Evolutionary conservation across 768 basidiomycete genomes (phyloP).

Genomic region (Boletus eberwhitei): DNA sequence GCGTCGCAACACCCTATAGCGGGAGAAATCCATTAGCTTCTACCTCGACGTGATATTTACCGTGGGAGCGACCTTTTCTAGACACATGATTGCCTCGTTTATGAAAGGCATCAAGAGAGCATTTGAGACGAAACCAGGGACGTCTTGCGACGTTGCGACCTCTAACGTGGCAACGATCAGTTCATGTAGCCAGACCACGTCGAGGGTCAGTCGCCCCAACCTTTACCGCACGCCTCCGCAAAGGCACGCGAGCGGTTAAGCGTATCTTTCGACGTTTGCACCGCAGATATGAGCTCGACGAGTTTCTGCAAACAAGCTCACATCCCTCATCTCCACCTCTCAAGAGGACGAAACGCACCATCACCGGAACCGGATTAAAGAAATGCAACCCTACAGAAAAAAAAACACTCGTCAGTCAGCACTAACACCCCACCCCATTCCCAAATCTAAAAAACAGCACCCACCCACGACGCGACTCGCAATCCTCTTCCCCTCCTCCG

Average conservation of each 20-base stretch:
- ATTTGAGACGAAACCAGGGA: constrained; percentile 94
- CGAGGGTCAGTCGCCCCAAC: constrained; percentile 31
- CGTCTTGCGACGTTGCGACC: constrained; percentile 87
- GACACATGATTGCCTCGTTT: constrained; percentile 93
- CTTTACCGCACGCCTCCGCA: constrained; percentile 88
- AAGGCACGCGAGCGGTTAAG: constrained; percentile 76
- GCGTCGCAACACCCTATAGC: constrained; percentile 79
- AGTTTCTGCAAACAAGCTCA: constrained; percentile 56
- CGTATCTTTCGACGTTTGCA: constrained; percentile 82
- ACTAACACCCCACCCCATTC: too few species aligned
- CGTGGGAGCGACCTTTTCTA: constrained; percentile 66
- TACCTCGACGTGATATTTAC: neutral
- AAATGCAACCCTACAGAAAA: constrained; percentile 70
- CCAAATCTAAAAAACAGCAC: constrained; percentile 16
- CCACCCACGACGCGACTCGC: constrained; percentile 80
- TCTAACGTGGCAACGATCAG: constrained; percentile 46
- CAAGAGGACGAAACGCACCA: constrained; percentile 49
- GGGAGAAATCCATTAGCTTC: neutral
- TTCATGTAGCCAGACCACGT: neutral
- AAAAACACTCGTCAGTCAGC: neutral
- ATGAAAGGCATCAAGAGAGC: constrained; percentile 96
- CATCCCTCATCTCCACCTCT: neutral
- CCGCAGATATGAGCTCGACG: constrained; percentile 90
- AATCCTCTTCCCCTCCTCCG: constrained; percentile 57
- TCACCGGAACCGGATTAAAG: constrained; percentile 96